Conservation (phyloP, 163 green algal genomes). For the Chloromonas sp. region DNA sequence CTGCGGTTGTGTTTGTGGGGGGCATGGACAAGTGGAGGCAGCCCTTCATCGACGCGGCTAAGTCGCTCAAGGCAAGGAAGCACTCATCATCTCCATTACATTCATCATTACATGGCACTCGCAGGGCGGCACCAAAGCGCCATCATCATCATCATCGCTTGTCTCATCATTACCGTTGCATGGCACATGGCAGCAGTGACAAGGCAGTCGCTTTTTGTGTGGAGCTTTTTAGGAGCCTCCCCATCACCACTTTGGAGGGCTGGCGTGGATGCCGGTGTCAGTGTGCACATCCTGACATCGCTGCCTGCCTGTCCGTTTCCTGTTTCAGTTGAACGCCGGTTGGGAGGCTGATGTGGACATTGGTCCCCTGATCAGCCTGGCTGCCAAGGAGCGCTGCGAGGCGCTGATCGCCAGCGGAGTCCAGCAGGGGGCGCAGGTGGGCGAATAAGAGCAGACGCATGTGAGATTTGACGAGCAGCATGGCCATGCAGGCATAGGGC, state of each 20-base stretch:
- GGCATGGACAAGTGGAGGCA: slow-evolving; percentile 55
- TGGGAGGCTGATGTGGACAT: slow-evolving; percentile 77
- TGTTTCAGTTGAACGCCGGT: slow-evolving; percentile 59
- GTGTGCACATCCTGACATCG: too few species aligned
- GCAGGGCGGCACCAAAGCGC: background rate
- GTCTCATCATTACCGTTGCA: too few species aligned
- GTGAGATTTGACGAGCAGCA: too few species aligned
- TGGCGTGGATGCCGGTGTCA: too few species aligned
- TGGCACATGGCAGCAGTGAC: too few species aligned
- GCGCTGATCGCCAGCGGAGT: slow-evolving; percentile 48
- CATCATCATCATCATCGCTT: background rate
- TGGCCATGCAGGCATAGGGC: slow-evolving; percentile 17
- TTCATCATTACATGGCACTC: background rate
- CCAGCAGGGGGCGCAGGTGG: slow-evolving; percentile 43
- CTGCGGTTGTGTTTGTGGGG: slow-evolving; percentile 85
- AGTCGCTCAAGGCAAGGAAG: slow-evolving; percentile 51
- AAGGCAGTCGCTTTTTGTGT: too few species aligned
- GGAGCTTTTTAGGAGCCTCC: too few species aligned
- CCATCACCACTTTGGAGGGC: too few species aligned
- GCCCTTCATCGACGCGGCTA: slow-evolving; percentile 55
- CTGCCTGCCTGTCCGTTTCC: too few species aligned
- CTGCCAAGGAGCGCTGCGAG: slow-evolving; percentile 57
- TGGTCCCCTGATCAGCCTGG: slow-evolving; percentile 81
- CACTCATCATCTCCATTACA: background rate
- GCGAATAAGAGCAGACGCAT: slow-evolving; percentile 63